Conservation (phyloP, 306 rosid species). For the Senna siamea region DNA sequence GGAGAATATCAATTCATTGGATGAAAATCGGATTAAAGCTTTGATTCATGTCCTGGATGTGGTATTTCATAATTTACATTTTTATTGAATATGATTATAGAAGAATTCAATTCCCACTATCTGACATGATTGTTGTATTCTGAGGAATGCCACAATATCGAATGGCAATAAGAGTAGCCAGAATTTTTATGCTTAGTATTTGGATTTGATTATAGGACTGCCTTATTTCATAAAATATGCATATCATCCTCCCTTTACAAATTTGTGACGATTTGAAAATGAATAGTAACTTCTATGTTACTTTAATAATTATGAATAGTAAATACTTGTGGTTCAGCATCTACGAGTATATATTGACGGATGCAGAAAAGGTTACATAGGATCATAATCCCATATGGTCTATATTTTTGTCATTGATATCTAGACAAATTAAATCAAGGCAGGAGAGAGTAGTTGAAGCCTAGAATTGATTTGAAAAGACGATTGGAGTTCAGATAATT, state of each 20-base stretch:
- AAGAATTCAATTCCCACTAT: not conserved
- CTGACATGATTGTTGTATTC: not conserved
- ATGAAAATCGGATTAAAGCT: constrained; percentile 64
- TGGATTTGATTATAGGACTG: not conserved
- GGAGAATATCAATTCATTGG: constrained; percentile 71
- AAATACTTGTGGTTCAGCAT: not conserved
- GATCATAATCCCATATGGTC: not conserved
- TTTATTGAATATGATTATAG: not conserved
- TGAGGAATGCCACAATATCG: not conserved
- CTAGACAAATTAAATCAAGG: constrained; percentile 7
- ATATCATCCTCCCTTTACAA: not conserved
- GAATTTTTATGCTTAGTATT: not conserved
- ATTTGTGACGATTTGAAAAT: not conserved
- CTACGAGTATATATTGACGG: not conserved
- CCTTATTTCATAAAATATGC: not conserved
- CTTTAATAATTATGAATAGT: not conserved
- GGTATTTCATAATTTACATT: constrained; percentile 45
- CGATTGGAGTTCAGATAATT: not conserved
- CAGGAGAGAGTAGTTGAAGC: constrained; percentile 7
- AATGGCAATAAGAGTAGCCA: not conserved
- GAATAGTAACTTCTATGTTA: not conserved
- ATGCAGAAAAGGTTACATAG: not conserved
- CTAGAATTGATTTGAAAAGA: constrained; percentile 16
- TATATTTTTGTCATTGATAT: not conserved
- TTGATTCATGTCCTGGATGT: constrained; percentile 73